A percentile compares a stretch with the other conserved stretches of the same genome.
Conservation (phyloP, 2,329 filamentous ascomycete genomes). For the Penicillium frequentans region DNA sequence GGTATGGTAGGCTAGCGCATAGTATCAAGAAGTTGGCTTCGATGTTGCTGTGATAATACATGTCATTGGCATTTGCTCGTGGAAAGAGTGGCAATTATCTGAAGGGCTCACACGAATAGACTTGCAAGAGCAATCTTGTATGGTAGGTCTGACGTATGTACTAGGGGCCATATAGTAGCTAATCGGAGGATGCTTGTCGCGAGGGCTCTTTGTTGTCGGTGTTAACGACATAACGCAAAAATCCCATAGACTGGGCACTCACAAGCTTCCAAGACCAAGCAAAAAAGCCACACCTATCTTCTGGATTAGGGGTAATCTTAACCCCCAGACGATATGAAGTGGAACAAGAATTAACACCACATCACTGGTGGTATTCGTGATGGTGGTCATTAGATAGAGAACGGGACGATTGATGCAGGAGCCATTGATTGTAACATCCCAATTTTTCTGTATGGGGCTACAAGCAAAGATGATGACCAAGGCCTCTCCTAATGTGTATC, state of each 20-base stretch:
- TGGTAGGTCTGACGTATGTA: neutral
- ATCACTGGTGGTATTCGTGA: neutral
- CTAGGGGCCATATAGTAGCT: neutral
- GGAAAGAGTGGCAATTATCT: neutral
- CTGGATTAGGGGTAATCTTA: neutral
- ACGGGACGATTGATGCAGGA: neutral
- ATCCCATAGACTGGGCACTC: neutral
- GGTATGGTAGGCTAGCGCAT: neutral
- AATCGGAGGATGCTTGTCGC: neutral
- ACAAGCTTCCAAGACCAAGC: neutral
- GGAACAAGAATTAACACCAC: neutral
- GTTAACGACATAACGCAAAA: neutral
- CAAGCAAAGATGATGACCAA: neutral
- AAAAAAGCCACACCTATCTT: neutral
- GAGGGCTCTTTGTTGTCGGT: neutral
- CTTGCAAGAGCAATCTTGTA: neutral
- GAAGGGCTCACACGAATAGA: neutral
- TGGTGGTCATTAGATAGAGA: neutral
- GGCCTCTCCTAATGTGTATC: neutral
- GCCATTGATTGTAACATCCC: neutral
- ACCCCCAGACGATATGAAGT: neutral
- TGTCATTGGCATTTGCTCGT: neutral
- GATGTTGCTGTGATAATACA: neutral
- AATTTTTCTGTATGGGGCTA: neutral
- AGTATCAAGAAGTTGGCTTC: neutral